These are phyloP conservation scores for Capsicum chinense DNA, from an alignment of 257 asterid species.

Conservation along the genomic window DNA sequence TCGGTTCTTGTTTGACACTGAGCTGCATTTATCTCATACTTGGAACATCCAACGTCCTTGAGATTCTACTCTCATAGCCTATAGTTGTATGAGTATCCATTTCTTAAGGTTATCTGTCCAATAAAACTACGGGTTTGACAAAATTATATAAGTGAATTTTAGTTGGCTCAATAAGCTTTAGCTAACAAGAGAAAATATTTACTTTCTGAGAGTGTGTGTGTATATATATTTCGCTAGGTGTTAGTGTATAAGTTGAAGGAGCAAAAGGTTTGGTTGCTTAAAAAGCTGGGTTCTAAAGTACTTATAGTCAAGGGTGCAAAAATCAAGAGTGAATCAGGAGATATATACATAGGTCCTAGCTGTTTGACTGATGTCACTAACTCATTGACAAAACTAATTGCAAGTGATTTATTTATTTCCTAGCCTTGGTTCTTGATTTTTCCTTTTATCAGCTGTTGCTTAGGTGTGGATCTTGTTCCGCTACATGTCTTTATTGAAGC, in stretches of 20 bases:
- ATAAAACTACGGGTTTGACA: too few species aligned
- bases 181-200: too few species aligned
- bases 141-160: too few species aligned
- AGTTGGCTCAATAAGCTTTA: too few species aligned
- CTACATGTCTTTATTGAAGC: not conserved
- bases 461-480: not conserved
- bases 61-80: not conserved
- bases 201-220: too few species aligned
- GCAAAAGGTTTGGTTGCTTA: too few species aligned
- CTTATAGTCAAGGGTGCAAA: not conserved
- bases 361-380: not conserved
- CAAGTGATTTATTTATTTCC: not conserved
- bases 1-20: slow-evolving; percentile 2
- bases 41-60: not conserved
- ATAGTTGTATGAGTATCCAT: not conserved
- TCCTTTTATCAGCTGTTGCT: not conserved
- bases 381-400: not conserved
- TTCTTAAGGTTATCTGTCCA: too few species aligned
- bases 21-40: not conserved
- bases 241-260: too few species aligned
- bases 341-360: not conserved
- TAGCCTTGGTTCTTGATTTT: not conserved
- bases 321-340: slow-evolving; percentile 3
- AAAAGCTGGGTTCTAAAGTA: too few species aligned
- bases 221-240: too few species aligned